phyloP scores from a whole-genome alignment of 768 basidiomycete genomes.

The Royoungia palumana region DNA sequence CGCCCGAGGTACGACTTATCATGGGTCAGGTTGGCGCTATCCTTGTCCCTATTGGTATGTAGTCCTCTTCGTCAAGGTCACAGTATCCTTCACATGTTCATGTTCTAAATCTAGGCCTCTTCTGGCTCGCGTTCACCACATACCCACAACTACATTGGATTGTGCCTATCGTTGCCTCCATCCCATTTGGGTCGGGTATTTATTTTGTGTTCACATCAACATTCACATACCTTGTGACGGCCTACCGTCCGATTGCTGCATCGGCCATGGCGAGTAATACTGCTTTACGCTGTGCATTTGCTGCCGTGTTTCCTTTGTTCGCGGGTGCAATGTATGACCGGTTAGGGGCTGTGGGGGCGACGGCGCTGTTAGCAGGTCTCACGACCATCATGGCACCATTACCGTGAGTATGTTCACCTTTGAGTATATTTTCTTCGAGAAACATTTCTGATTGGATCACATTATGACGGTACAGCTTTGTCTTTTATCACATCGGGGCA shows the following conservation, averaged over 20 bases:
- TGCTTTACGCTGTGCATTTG: constrained; percentile 46
- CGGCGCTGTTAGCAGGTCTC: constrained; percentile 66
- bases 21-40: constrained; percentile 70
- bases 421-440: background rate
- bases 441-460: background rate
- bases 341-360: constrained; percentile 68
- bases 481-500: constrained; percentile 47
- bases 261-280: constrained; percentile 69
- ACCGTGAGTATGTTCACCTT: constrained; percentile 42
- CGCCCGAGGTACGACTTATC: constrained; percentile 62
- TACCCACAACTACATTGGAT: constrained; percentile 47
- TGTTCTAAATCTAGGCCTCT: constrained; percentile 33
- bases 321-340: constrained; percentile 48
- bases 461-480: constrained; percentile 30
- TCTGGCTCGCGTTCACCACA: constrained; percentile 56
- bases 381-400: constrained; percentile 59
- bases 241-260: constrained; percentile 49
- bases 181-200: constrained; percentile 53
- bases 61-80: background rate
- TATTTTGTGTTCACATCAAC: constrained; percentile 65
- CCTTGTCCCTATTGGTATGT: constrained; percentile 55
- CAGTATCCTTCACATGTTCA: background rate
- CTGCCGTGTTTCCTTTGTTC: constrained; percentile 51
- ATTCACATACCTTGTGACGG: constrained; percentile 57
- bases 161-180: constrained; percentile 42